Conservation (phyloP, 2,329 filamentous ascomycete species). For the Septoria petroselini region DNA sequence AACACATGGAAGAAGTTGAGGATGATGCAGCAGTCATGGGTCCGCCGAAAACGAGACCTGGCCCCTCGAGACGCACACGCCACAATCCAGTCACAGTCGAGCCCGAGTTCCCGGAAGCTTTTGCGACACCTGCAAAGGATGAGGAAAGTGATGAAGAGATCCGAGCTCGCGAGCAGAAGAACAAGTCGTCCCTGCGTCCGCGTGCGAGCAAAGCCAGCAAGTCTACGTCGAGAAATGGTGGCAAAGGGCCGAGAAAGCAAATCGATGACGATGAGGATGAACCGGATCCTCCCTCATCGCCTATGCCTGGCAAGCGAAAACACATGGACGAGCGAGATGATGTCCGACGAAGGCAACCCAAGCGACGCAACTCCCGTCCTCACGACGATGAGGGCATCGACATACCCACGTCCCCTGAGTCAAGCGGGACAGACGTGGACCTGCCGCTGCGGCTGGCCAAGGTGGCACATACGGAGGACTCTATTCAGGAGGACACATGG, state of each 20-base stretch:
- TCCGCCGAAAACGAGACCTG: conserved; percentile 13
- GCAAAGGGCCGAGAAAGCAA: conserved; percentile 29
- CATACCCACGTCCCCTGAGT: conserved; percentile 34
- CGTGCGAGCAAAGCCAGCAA: conserved; percentile 35
- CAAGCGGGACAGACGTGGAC: conserved; percentile 11
- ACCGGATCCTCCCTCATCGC: conserved; percentile 20
- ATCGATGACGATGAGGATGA: conserved; percentile 27
- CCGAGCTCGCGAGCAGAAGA: conserved; percentile 30
- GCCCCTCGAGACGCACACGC: conserved; percentile 7
- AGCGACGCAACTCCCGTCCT: conserved; percentile 25
- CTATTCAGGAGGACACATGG: conserved; percentile 56
- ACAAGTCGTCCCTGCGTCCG: conserved; percentile 36
- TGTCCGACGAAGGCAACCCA: conserved; percentile 16
- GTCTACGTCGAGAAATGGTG: conserved; percentile 27
- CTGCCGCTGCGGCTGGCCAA: conserved; percentile 31
- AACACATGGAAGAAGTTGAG: conserved; percentile 13
- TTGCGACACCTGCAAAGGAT: conserved; percentile 23
- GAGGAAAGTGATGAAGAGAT: conserved; percentile 28
- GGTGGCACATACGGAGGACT: conserved; percentile 23
- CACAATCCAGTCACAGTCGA: conserved; percentile 5
- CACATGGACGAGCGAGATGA: conserved; percentile 8
- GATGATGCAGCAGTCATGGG: conserved; percentile 7
- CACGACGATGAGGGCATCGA: conserved; percentile 38
- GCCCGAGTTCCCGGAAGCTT: conserved; percentile 2
- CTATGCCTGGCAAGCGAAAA: conserved; percentile 23